These are phyloP conservation scores for Tulasnella sp. DNA, from an alignment of 768 basidiomycete genomes.

Conservation along the genomic window DNA sequence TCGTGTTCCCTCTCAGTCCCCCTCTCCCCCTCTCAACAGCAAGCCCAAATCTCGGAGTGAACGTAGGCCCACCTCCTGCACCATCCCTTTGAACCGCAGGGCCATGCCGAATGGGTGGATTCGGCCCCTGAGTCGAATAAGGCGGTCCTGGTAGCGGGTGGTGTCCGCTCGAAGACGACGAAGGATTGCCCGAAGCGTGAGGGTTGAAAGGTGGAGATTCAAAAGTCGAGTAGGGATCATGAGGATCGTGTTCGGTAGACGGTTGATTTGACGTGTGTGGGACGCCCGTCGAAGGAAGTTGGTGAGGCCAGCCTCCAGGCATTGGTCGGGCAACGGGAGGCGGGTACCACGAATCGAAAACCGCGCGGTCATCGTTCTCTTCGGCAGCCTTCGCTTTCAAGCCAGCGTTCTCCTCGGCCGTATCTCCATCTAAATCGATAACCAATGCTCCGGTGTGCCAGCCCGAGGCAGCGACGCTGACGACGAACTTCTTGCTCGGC, in stretches of 20 bases:
- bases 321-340: neutral
- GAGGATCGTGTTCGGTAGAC: neutral
- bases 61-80: neutral
- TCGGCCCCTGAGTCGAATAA: neutral
- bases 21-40: neutral
- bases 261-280: neutral
- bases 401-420: slow-evolving; percentile 6
- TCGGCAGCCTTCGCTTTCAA: neutral
- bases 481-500: slow-evolving; percentile 64
- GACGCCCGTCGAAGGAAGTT: neutral
- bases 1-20: neutral
- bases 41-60: neutral
- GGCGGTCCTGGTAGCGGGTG: neutral
- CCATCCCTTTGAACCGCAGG: neutral
- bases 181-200: neutral
- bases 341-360: neutral
- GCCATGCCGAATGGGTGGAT: neutral
- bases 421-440: slow-evolving; percentile 59
- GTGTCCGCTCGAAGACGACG: neutral
- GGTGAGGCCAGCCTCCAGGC: neutral
- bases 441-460: slow-evolving; percentile 92
- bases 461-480: slow-evolving; percentile 74
- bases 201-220: slow-evolving; percentile 17
- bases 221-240: neutral
- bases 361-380: neutral